A percentile compares a stretch with the other conserved stretches of the same genome.
Evolutionary conservation across 1,284 basidiomycete genomes (phyloP).

Genomic region (Pisolithus thermaeus): DNA sequence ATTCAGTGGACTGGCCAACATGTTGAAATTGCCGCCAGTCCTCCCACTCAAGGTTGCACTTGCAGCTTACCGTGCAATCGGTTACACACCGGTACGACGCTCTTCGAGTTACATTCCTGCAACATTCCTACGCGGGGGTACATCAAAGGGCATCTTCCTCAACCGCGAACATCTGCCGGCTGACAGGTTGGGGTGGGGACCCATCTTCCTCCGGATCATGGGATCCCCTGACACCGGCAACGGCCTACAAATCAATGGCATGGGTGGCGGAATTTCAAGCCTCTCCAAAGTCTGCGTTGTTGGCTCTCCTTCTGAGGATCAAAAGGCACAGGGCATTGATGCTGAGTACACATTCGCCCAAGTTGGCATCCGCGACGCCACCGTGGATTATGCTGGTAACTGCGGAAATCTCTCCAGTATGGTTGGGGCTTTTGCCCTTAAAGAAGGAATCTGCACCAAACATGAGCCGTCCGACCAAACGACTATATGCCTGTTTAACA

Average conservation of each 20-base stretch:
- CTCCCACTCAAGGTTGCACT: too few relatives aligned
- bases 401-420: constrained; percentile 67
- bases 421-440: constrained; percentile 62
- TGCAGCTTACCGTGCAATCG: too few relatives aligned
- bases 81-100: not conserved
- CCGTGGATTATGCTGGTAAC: constrained; percentile 61
- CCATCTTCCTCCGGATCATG: constrained; percentile 73
- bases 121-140: constrained; percentile 66
- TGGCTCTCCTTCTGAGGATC: constrained; percentile 37
- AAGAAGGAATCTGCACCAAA: constrained; percentile 46
- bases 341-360: constrained; percentile 65
- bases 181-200: constrained; percentile 45
- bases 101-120: constrained; percentile 43
- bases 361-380: constrained; percentile 50
- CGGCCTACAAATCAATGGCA: constrained; percentile 74
- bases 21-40: too few relatives aligned
- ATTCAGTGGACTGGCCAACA: too few relatives aligned
- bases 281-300: constrained; percentile 79
- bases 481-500: constrained; percentile 57
- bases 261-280: constrained; percentile 78
- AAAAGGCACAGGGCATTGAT: constrained; percentile 39
- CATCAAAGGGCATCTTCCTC: constrained; percentile 75
- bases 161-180: constrained; percentile 46
- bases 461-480: not conserved
- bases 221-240: constrained; percentile 75